Conservation (phyloP, 768 basidiomycete species). For the Pleurotus citrinopileatus region DNA sequence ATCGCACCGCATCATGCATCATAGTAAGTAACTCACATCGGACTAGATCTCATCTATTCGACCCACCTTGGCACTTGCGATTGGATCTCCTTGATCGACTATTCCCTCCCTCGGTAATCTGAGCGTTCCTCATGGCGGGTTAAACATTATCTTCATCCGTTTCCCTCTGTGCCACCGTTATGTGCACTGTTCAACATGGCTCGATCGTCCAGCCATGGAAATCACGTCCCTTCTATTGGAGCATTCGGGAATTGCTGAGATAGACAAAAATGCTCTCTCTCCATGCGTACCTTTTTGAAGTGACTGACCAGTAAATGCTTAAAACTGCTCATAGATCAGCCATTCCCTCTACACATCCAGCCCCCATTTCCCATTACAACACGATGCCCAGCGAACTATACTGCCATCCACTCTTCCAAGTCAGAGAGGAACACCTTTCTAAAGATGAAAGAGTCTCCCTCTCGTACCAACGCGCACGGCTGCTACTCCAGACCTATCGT, state of each 20-base stretch:
- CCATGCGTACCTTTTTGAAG: conserved; percentile 8
- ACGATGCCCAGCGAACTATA: conserved; percentile 36
- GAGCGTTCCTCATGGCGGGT: conserved; percentile 20
- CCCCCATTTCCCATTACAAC: background rate
- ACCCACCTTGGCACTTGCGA: conserved; percentile 20
- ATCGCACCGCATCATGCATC: conserved; percentile 4
- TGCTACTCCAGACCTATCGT: conserved; percentile 51
- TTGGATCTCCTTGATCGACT: conserved; percentile 21
- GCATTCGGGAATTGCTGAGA: conserved; percentile 4
- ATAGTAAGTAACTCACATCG: background rate
- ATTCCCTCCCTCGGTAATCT: conserved; percentile 21
- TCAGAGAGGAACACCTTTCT: conserved; percentile 40
- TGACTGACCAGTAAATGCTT: background rate
- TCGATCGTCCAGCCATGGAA: conserved; percentile 9
- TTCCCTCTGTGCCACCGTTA: conserved; percentile 5
- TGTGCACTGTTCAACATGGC: conserved; percentile 1
- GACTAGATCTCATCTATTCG: conserved; percentile 11
- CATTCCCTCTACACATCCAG: background rate
- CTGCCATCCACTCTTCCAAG: conserved; percentile 45
- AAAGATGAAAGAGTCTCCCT: conserved; percentile 44
- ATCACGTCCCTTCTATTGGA: conserved; percentile 6
- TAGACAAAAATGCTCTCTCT: conserved; percentile 8
- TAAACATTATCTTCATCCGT: conserved; percentile 8
- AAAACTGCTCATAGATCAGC: conserved; percentile 4
- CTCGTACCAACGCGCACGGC: conserved; percentile 47